phyloP scores from a whole-genome alignment of 805 yeast species.

The Yarrowia deformans region DNA sequence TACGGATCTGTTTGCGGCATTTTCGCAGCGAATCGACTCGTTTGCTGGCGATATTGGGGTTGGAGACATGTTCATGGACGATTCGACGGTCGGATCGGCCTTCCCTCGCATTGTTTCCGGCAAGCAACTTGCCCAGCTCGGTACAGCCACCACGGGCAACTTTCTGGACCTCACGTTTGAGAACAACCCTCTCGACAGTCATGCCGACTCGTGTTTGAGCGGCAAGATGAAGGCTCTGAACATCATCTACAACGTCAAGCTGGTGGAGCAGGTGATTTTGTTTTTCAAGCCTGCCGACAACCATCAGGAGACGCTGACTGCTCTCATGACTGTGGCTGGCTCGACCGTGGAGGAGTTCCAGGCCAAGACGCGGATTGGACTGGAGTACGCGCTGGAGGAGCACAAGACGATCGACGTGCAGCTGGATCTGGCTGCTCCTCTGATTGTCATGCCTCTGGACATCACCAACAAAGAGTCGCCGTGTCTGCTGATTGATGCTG shows the following conservation, averaged over 20 bases:
- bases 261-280: constrained; percentile 72
- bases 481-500: constrained; percentile 92
- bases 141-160: constrained; percentile 48
- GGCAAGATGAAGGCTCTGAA: constrained; percentile 86
- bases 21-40: constrained; percentile 81
- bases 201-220: constrained; percentile 79
- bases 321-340: constrained; percentile 92
- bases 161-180: constrained; percentile 86
- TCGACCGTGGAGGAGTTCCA: constrained; percentile 92
- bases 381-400: constrained; percentile 91
- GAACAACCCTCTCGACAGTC: constrained; percentile 80
- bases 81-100: constrained; percentile 79
- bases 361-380: constrained; percentile 85
- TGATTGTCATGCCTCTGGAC: constrained; percentile 84
- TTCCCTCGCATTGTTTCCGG: constrained; percentile 89
- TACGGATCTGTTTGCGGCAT: constrained; percentile 78
- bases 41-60: constrained; percentile 53
- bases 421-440: constrained; percentile 92
- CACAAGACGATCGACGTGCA: constrained; percentile 88
- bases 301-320: constrained; percentile 87
- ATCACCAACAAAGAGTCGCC: constrained; percentile 82
- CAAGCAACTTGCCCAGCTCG: constrained; percentile 58
- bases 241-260: constrained; percentile 83
- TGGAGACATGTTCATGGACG: constrained; percentile 84
- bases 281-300: constrained; percentile 89